A percentile compares a stretch with the other conserved stretches of the same genome.
These are phyloP conservation scores for Talaromyces stipitatus DNA, from an alignment of 495 filamentous ascomycete genomes.

Conservation along the genomic window DNA sequence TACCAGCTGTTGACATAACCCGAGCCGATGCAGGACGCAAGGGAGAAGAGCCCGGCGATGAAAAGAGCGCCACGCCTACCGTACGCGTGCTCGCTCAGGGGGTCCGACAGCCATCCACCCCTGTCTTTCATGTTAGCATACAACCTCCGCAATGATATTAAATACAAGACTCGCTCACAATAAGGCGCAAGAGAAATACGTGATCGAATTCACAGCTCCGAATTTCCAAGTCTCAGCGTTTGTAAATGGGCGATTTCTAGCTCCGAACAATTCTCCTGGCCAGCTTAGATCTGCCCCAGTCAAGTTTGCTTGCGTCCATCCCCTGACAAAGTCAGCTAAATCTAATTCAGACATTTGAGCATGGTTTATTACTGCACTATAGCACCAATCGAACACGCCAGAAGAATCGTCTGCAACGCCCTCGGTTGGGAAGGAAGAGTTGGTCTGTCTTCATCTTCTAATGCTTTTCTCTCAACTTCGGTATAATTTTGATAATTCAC, in stretches of 20 bases:
- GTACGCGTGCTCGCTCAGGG: slow-evolving; percentile 3
- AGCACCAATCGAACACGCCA: slow-evolving; percentile 8
- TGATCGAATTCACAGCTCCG: slow-evolving; percentile 6
- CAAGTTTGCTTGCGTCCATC: slow-evolving; percentile 9
- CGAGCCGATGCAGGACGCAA: slow-evolving; percentile 2
- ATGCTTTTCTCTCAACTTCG: slow-evolving; percentile 9
- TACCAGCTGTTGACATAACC: slow-evolving; percentile 7
- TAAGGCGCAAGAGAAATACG: slow-evolving; percentile 7
- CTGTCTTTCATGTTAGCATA: neutral
- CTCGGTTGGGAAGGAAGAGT: slow-evolving; percentile 9
- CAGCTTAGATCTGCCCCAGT: slow-evolving; percentile 7
- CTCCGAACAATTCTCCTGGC: slow-evolving; percentile 2
- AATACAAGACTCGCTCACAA: neutral
- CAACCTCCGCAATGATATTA: neutral
- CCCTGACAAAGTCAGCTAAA: neutral
- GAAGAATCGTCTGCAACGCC: slow-evolving; percentile 11
- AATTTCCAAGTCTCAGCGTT: slow-evolving; percentile 2
- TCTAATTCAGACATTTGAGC: neutral
- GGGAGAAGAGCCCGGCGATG: slow-evolving; percentile 1
- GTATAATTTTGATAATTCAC: slow-evolving; percentile 5
- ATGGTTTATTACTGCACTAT: slow-evolving; percentile 10
- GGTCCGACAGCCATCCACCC: slow-evolving; percentile 7
- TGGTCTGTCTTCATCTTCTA: slow-evolving; percentile 12
- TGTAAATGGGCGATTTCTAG: neutral
- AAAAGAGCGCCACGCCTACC: slow-evolving; percentile 5